Conservation (phyloP, 108 stramenopile genomes). For the Fistulifera solaris region DNA sequence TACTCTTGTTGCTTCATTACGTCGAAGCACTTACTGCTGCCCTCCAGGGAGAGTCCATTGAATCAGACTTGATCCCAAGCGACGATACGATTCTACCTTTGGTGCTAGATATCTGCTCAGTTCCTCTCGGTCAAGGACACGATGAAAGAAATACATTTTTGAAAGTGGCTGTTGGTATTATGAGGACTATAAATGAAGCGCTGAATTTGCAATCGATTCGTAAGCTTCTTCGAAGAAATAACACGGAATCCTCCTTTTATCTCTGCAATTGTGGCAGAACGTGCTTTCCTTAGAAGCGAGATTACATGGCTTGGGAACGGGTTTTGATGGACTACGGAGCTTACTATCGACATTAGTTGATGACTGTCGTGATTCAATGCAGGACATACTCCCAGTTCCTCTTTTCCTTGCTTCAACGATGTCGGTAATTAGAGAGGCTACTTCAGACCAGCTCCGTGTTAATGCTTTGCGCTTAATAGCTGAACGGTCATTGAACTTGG, state of each 20-base stretch:
- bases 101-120: background rate
- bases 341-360: too few species aligned
- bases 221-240: slow-evolving; percentile 29
- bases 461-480: slow-evolving; percentile 54
- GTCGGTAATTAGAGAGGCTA: slow-evolving; percentile 47
- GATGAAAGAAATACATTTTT: background rate
- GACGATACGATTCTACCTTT: background rate
- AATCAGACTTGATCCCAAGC: too few species aligned
- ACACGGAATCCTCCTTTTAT: slow-evolving; percentile 29
- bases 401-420: slow-evolving; percentile 74
- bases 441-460: slow-evolving; percentile 43
- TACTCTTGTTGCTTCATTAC: too few species aligned
- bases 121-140: background rate
- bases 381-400: slow-evolving; percentile 53
- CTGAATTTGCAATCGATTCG: slow-evolving; percentile 20
- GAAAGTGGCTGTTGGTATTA: background rate
- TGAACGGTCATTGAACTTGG: slow-evolving; percentile 43
- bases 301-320: slow-evolving; percentile 16
- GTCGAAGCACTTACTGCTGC: too few species aligned
- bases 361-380: slow-evolving; percentile 30
- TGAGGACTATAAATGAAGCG: slow-evolving; percentile 10
- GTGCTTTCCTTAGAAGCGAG: slow-evolving; percentile 47
- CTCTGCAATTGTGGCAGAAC: slow-evolving; percentile 64
- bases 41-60: too few species aligned
- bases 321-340: too few species aligned